Base-by-base conservation (phyloP, 2,329 filamentous ascomycete genomes). In the Capronia coronata region DNA sequence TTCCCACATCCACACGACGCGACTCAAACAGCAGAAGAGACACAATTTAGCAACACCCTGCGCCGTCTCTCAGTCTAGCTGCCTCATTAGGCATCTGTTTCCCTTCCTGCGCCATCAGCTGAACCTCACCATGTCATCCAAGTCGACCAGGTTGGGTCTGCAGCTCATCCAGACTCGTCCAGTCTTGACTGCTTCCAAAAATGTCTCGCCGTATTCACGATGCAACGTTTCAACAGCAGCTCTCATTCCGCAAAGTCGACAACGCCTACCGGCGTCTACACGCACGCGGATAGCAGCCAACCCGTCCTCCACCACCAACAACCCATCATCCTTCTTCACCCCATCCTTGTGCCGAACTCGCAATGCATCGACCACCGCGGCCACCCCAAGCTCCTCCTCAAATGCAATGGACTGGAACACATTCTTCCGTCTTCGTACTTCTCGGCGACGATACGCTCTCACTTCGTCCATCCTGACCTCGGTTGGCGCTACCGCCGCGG, bases 351-450 rank as follows among this genome's bases (percentile, higher is more conserved):
- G 48, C 34, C 53, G 48, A 38, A 49, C 23, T 19, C 55, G 57
- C 34, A 42, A 58, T 48, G 53, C 51, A 10, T 56, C 51, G 16
- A 53, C 51, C n/a, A 38, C 52, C 14, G 37, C 55, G 8, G 35
- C 32, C 29, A n/a, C 48, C 27, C 13, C 46, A 13, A 32, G 43
- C 18, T 30, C 56, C n/a, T 39, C 41, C 35, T 32, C 38, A 3
- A 37, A 19, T 14, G 27, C 41, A n/a, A 79, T 90, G 35, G 80
- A 88, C 70, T 97, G 91, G 91, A 84, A 96, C 72, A 82, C 81
- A 45, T 97, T 95, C 75, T 94, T 97, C 75, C 80, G 82, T 65
- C 83, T 97, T 52, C 88, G 91, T 63, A 86, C 88, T 62, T 85
- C 83, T 52, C 86, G 91, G 48, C 84, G 91, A 53, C 81, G 86